These are phyloP conservation scores for Coemansia umbellata DNA, from an alignment of 192 early-diverging fungal genomes.

Conservation along the genomic window DNA sequence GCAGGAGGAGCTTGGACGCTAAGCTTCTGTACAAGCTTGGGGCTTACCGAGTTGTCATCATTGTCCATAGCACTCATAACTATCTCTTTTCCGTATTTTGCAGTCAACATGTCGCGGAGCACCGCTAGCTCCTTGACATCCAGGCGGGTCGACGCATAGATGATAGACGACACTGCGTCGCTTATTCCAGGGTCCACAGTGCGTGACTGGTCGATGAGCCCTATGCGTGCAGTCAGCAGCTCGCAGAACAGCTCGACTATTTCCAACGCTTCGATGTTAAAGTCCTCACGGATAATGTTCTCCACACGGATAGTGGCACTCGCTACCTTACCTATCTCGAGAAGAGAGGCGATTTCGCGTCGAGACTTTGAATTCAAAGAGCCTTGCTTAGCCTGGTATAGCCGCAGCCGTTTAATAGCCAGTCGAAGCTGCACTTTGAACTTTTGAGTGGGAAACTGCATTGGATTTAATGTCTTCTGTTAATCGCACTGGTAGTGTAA, in stretches of 20 bases:
- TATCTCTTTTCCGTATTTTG: conserved; percentile 84
- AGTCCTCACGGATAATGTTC: conserved; percentile 93
- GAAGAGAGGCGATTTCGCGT: conserved; percentile 74
- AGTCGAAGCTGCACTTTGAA: conserved; percentile 91
- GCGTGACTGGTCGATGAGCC: conserved; percentile 79
- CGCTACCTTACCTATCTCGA: conserved; percentile 80
- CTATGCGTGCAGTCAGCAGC: conserved; percentile 79
- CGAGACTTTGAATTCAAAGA: conserved; percentile 68
- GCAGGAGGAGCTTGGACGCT: conserved; percentile 72
- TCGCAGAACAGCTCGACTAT: conserved; percentile 91
- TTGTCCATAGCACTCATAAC: conserved; percentile 71
- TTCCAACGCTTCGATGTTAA: conserved; percentile 88
- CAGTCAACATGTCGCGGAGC: conserved; percentile 74
- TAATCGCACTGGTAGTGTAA: no score
- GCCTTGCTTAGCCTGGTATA: conserved; percentile 84
- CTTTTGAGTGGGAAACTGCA: conserved; percentile 20
- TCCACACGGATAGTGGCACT: conserved; percentile 87
- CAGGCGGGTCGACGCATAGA: conserved; percentile 84
- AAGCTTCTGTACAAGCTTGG: conserved; percentile 74
- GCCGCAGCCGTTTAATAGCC: conserved; percentile 78
- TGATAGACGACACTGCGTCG: conserved; percentile 85
- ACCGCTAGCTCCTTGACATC: conserved; percentile 79
- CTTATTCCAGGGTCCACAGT: conserved; percentile 76
- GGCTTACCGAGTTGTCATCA: conserved; percentile 67
- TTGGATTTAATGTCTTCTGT: no score